Base-by-base conservation (phyloP, 1,139 yeast genomes). In the Starmera stellimalicola region DNA sequence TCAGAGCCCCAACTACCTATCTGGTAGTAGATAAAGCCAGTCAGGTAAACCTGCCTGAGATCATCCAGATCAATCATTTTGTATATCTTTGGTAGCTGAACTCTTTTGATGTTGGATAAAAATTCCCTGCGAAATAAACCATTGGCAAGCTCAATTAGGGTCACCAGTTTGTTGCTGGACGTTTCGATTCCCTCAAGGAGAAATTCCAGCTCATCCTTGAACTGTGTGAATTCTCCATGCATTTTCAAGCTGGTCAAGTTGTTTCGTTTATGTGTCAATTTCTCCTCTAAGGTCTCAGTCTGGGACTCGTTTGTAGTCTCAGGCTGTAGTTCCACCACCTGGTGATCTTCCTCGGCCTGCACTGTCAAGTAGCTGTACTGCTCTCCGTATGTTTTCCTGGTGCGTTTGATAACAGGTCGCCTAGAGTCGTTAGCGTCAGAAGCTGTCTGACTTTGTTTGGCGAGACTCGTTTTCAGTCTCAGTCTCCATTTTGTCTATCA, bases 141-240 rank as follows among this genome's bases (percentile, higher is more conserved):
- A 30, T 47, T 36, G 0, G 54, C 51, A n/a, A 58, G 38, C 10
- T 57, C 60, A 3, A 57, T 26, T 7, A 58, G 26, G 2, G 48
- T 41, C 2, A 43, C 18, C n/a, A 42, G 9, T 33, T 44, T 26
- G 24, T 32, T 29, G 8, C 14, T 14, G 11, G 25, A 22, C 31
- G 26, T 23, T 10, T 43, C 34, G 7, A 62, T 41, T 1, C 65
- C 64, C n/a, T 61, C 67, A 18, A 62, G 35, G 12, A 60, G 39
- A 33, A 60, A 61, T 32, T 50, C 57, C 31, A 58, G 42, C 18
- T 62, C 65, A 32, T 59, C 61, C 2, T 42, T 33, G 26, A 49
- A 51, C 27, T 57, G 54, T 3, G 58, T 47, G 33, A 51, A 54
- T n/a, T 47, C 50, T 2, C 67, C 68, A 29, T 57, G 55, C 14